phyloP scores from a whole-genome alignment of 192 early-diverging fungal genomes.

The Podila clonocystis region DNA sequence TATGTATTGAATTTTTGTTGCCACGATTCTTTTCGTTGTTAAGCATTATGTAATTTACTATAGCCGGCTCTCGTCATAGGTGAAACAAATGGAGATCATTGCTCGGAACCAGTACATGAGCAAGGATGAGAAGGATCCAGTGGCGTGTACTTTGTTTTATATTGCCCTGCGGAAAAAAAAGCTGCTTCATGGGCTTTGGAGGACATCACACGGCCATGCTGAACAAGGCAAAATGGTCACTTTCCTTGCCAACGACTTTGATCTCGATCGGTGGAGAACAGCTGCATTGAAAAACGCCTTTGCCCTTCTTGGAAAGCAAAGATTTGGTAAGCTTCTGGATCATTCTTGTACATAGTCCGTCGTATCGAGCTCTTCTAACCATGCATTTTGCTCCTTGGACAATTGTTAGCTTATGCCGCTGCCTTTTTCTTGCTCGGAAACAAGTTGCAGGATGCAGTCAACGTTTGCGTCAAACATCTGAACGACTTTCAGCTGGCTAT shows the following conservation, averaged over 20 bases:
- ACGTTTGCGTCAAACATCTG: slow-evolving; percentile 91
- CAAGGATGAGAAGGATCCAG: slow-evolving; percentile 84
- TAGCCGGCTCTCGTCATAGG: slow-evolving; percentile 19
- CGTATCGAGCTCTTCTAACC: not conserved
- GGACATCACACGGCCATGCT: slow-evolving; percentile 79
- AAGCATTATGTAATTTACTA: not conserved
- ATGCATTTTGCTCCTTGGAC: slow-evolving; percentile 4
- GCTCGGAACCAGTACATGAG: slow-evolving; percentile 88
- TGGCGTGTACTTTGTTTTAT: slow-evolving; percentile 89
- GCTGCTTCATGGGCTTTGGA: slow-evolving; percentile 91
- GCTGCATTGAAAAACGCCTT: slow-evolving; percentile 99
- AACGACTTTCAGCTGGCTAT: slow-evolving; percentile 94
- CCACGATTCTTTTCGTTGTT: not conserved
- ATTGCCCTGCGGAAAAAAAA: slow-evolving; percentile 91
- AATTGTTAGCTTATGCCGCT: slow-evolving; percentile 82
- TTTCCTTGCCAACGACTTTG: slow-evolving; percentile 95
- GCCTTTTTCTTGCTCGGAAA: slow-evolving; percentile 95
- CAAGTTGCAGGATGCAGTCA: slow-evolving; percentile 89
- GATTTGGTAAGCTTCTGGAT: slow-evolving; percentile 71
- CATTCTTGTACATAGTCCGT: not conserved
- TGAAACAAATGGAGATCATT: slow-evolving; percentile 82
- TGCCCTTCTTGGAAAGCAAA: slow-evolving; percentile 93
- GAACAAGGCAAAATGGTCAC: slow-evolving; percentile 90
- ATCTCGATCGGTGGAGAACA: slow-evolving; percentile 87
- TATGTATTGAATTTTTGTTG: slow-evolving; percentile 29